Base-by-base conservation (phyloP, 441 rosid genomes). In the Breynia disticha region DNA sequence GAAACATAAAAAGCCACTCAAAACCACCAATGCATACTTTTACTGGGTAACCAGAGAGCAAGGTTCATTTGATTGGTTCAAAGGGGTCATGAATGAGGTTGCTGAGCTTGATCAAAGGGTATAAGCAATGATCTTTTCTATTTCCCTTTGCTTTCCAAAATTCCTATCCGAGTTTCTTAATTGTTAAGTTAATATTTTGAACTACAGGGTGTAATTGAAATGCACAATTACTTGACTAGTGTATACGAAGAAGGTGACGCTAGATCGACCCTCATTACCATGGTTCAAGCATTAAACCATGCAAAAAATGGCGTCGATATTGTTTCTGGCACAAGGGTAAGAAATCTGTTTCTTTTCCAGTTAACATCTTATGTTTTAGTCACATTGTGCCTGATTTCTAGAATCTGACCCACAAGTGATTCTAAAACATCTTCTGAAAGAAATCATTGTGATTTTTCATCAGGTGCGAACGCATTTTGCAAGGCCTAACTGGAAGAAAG, bases 171-270 rank as follows among this genome's bases (percentile, higher is more conserved):
- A 46, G 28, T 56, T 18, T 46, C 58, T 52, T 46, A 41, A 63
- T 16, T 66, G 46, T 54, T 61, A 45, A 72, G 44, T 60, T 32
- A 24, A 17, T 21, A 19, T 46, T 69, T 38, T 60, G 22, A 6
- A 63, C 48, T 62, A 43, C 74, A 93, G 99, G 96, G 96, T 15
- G 91, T 86, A 54, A 89, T 93, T 64, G 97, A 93, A 73, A 72
- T 93, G 77, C 99, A 89, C 74, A 93, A 93, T 76, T 81, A 89
- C 77, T 88, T 93, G 19, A 93, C 99, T 35, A 93, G 95, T 60
- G 99, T 93, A 21, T 93, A 93, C 52, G 99, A 89, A 68, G 99
- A 93, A 71, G 97, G 96, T 2, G 97, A 93, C 65, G 99, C 99
- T 18, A 77, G 96, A 61, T 94, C 99, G 68, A 79, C 97, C 46